Conservation (phyloP, 75 land plant genomes). For the Ceratopteris richardii region DNA sequence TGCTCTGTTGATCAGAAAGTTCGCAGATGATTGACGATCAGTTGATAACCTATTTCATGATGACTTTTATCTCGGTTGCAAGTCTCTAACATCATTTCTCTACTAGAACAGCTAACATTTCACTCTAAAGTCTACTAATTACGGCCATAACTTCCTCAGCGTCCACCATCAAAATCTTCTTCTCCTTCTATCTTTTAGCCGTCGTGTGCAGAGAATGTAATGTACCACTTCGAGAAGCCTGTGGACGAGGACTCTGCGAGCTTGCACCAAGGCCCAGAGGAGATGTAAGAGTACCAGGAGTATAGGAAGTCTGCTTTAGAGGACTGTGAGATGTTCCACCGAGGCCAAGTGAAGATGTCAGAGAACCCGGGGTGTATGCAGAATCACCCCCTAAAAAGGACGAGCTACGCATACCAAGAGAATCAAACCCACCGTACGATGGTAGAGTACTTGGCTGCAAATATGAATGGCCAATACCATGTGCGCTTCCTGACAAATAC, state of each 20-base stretch:
- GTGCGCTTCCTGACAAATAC: not conserved
- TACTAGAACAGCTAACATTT: no score
- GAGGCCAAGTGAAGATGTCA: not conserved
- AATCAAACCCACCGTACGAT: not conserved
- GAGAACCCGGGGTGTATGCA: not conserved
- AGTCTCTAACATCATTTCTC: no score
- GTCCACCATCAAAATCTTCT: no score
- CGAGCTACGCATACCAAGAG: not conserved
- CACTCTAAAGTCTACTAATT: no score
- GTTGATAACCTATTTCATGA: no score
- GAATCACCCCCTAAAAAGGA: not conserved
- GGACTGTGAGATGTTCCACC: not conserved
- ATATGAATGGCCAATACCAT: not conserved
- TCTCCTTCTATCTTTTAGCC: no score
- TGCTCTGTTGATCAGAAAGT: no score
- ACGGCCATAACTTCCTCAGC: no score
- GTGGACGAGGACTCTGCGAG: not conserved
- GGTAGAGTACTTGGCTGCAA: not conserved
- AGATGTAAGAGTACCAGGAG: not conserved
- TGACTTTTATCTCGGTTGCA: no score
- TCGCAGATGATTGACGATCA: no score
- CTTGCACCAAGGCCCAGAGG: no score
- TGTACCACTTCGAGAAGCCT: not conserved
- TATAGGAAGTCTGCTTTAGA: not conserved
- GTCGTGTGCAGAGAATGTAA: no score